Percentiles rank a stretch among this genome's conserved stretches.
phyloP scores from a whole-genome alignment of 306 rosid species.

The Ceratonia siliqua region DNA sequence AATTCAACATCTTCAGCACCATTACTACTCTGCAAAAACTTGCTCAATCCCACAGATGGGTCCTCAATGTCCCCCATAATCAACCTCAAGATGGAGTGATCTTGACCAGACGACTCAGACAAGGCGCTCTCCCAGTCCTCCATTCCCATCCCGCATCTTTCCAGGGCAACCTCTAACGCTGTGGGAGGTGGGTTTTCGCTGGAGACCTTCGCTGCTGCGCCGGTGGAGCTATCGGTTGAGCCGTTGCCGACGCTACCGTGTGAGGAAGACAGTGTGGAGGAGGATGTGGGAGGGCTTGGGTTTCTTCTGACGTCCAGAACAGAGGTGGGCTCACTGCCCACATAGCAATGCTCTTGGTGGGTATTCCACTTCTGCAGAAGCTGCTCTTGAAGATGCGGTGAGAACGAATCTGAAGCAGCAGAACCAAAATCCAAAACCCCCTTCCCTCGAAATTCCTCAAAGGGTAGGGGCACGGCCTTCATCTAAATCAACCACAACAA shows the following conservation, averaged over 20 bases:
- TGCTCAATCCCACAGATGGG: constrained; percentile 79
- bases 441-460: constrained; percentile 88
- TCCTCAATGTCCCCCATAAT: constrained; percentile 89
- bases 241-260: constrained; percentile 44
- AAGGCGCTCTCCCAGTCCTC: constrained; percentile 90
- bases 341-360: constrained; percentile 62
- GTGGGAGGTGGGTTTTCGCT: constrained; percentile 44
- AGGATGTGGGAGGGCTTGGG: constrained; percentile 74
- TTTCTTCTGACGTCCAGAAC: constrained; percentile 70
- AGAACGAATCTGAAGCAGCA: constrained; percentile 60
- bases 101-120: constrained; percentile 80
- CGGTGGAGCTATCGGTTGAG: constrained; percentile 39
- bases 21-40: constrained; percentile 56
- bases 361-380: constrained; percentile 54
- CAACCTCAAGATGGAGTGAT: constrained; percentile 72
- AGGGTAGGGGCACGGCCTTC: constrained; percentile 98
- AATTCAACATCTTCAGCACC: constrained; percentile 62
- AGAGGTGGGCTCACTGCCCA: constrained; percentile 43
- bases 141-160: constrained; percentile 75
- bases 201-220: constrained; percentile 34
- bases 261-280: constrained; percentile 94
- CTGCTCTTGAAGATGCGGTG: constrained; percentile 28
- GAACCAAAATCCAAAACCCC: constrained; percentile 73
- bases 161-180: constrained; percentile 37
- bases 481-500: constrained; percentile 53